Evolutionary conservation across 1,284 basidiomycete species (phyloP).

Genomic region (Rhodotorula sp.): DNA sequence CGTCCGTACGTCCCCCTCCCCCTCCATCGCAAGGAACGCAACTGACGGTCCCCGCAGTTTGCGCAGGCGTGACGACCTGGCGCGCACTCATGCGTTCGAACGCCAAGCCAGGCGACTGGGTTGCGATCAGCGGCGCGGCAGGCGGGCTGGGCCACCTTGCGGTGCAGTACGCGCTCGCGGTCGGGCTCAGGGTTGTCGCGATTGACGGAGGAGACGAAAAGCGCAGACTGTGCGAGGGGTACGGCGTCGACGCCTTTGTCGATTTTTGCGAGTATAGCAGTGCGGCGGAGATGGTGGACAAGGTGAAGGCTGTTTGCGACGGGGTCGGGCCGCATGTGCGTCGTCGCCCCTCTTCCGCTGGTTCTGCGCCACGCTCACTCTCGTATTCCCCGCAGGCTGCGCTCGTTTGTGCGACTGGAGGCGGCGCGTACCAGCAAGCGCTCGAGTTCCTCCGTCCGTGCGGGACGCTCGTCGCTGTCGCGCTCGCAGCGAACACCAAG

Average conservation of each 20-base stretch:
- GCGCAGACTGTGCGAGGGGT: slow-evolving; percentile 24
- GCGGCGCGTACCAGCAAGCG: slow-evolving; percentile 46
- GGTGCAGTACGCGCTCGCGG: slow-evolving; percentile 49
- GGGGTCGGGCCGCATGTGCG: slow-evolving; percentile 28
- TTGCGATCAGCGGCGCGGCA: slow-evolving; percentile 38
- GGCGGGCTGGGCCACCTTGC: slow-evolving; percentile 49
- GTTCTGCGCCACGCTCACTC: neutral
- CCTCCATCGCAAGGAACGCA: no score
- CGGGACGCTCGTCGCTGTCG: slow-evolving; percentile 41
- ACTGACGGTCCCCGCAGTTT: slow-evolving; percentile 2
- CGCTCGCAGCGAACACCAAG: slow-evolving; percentile 52
- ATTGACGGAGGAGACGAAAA: slow-evolving; percentile 43
- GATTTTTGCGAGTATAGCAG: slow-evolving; percentile 34
- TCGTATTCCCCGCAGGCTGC: slow-evolving; percentile 55
- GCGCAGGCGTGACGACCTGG: slow-evolving; percentile 40
- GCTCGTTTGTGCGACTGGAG: slow-evolving; percentile 65
- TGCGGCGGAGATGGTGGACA: slow-evolving; percentile 13
- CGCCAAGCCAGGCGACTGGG: slow-evolving; percentile 11
- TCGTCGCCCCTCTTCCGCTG: neutral
- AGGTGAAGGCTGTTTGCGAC: slow-evolving; percentile 26
- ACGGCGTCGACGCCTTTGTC: slow-evolving; percentile 40
- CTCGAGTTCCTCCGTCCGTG: slow-evolving; percentile 37
- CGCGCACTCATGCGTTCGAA: slow-evolving; percentile 25
- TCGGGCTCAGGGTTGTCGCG: slow-evolving; percentile 34
- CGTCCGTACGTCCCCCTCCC: neutral